Evolutionary conservation across 140 eudicot genomes (phyloP), one percentile per base, ranked within the genome.

Genomic region (Flaveria floridana): DNA sequence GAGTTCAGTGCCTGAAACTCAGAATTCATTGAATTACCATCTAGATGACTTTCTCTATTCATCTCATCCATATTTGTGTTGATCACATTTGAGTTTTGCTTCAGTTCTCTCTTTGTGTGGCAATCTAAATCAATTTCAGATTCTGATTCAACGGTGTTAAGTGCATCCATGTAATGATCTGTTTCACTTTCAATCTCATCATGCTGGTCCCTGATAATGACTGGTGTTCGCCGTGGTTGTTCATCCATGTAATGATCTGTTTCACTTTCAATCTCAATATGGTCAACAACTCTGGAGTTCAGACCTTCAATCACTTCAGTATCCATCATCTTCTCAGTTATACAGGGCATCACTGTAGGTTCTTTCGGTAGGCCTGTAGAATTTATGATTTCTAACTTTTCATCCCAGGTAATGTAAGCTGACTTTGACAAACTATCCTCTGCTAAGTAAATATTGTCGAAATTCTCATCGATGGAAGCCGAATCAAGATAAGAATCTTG

Each of bases 141-240:
- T 73, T 94, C 99, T 58, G 95, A 87, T 76, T 91, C 99, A 70
- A 91, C 87, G 6, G 92, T 88, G 73, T 88, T 90, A 73, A 88
- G 99, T 58, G 99, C 99, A 85, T 90, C 97, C 86, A 90, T 63
- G 80, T 72, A 90, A 82, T 78, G 77, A 71, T 90, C 97, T 8
- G 96, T 79, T 85, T 90, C 97, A 30, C 99, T 94, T 68, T 94
- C 96, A 63, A 85, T 67, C 28, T 86, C 95, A 76, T 86, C 90
- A 70, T 62, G 79, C 64, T 76, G 84, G 37, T 64, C 78, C 19
- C 68, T 72, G 23, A 72, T 57, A 19, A 66, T 10, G 18, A 77
- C 78, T 26, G 81, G 48, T 37, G 82, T 53, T 57, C 64, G 69
- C 67, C 52, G 16, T 58, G 67, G 70, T 73, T 19, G 63, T 56